Percentiles rank a stretch among this genome's conserved stretches.
Evolutionary conservation across 2,329 filamentous ascomycete species (phyloP).

Genomic region (Lomentospora prolificans): DNA sequence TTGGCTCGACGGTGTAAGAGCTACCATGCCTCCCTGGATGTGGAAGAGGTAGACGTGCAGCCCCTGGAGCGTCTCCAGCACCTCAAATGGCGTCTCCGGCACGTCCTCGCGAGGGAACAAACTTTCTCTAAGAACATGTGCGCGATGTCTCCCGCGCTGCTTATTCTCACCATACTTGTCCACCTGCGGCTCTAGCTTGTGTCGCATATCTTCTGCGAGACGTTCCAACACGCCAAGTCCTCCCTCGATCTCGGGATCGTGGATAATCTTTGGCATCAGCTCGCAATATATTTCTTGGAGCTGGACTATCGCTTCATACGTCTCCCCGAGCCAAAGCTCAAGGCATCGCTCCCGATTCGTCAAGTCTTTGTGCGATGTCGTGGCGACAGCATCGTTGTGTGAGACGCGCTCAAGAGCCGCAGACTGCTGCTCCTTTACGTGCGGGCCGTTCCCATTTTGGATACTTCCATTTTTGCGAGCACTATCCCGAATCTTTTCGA

Average conservation of each 20-base stretch:
- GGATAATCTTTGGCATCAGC: slow-evolving; percentile 17
- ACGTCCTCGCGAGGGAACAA: slow-evolving; percentile 17
- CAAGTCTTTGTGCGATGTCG: slow-evolving; percentile 10
- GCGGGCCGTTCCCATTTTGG: too few relatives aligned
- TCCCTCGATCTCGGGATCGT: slow-evolving; percentile 20
- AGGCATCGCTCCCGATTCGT: slow-evolving; percentile 17
- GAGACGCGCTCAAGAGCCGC: slow-evolving; percentile 11
- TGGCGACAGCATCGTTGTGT: slow-evolving; percentile 10
- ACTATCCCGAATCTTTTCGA: slow-evolving; percentile 22
- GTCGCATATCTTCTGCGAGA: slow-evolving; percentile 16
- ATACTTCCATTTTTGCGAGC: too few relatives aligned
- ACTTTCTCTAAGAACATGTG: slow-evolving; percentile 16
- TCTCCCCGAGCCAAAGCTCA: slow-evolving; percentile 23
- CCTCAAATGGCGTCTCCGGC: slow-evolving; percentile 14
- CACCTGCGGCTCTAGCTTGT: slow-evolving; percentile 15
- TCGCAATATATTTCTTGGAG: slow-evolving; percentile 17
- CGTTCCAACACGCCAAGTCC: slow-evolving; percentile 19
- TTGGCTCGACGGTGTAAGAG: slow-evolving; percentile 20
- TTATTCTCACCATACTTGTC: slow-evolving; percentile 18
- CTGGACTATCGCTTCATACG: slow-evolving; percentile 17
- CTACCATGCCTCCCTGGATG: slow-evolving; percentile 19
- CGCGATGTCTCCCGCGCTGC: slow-evolving; percentile 14
- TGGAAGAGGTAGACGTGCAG: slow-evolving; percentile 23
- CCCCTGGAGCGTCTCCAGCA: slow-evolving; percentile 19
- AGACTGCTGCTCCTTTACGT: slow-evolving; percentile 17